phyloP scores from a whole-genome alignment of 768 basidiomycete genomes.

The Hysterangium stoloniferum region DNA sequence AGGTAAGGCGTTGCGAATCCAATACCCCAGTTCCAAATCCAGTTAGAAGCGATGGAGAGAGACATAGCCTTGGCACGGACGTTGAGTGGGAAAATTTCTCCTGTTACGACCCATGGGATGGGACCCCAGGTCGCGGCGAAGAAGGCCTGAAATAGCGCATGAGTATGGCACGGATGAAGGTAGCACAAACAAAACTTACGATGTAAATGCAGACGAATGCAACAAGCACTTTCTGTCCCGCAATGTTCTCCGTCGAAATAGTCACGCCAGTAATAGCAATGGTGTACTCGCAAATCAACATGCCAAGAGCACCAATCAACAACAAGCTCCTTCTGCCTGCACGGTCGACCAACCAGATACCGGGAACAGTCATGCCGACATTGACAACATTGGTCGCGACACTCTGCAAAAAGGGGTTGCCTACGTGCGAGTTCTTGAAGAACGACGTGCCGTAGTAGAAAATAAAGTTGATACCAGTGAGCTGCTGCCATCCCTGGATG shows the following conservation, averaged over 20 bases:
- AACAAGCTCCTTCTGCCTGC: slow-evolving; percentile 78
- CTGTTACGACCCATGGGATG: slow-evolving; percentile 55
- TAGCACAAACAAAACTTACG: slow-evolving; percentile 11
- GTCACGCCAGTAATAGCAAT: slow-evolving; percentile 60
- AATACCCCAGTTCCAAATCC: slow-evolving; percentile 78
- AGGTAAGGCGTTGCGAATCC: slow-evolving; percentile 40
- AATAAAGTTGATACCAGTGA: slow-evolving; percentile 76
- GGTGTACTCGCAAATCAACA: slow-evolving; percentile 81
- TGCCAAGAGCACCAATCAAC: slow-evolving; percentile 70
- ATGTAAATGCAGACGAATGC: slow-evolving; percentile 50
- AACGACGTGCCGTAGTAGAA: slow-evolving; percentile 68
- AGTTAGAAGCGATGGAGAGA: slow-evolving; percentile 66
- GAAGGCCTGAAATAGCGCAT: slow-evolving; percentile 19
- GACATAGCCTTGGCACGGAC: slow-evolving; percentile 80
- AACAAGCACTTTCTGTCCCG: slow-evolving; percentile 57
- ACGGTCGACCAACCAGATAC: slow-evolving; percentile 74
- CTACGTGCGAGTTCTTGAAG: slow-evolving; percentile 53
- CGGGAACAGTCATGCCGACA: slow-evolving; percentile 69
- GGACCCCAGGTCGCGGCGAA: slow-evolving; percentile 64
- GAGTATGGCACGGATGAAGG: neutral
- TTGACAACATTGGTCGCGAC: slow-evolving; percentile 73
- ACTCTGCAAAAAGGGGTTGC: slow-evolving; percentile 51
- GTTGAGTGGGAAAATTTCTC: slow-evolving; percentile 78
- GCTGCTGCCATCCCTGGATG: slow-evolving; percentile 72
- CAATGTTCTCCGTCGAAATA: slow-evolving; percentile 35